Conservation (phyloP, 2,329 filamentous ascomycete genomes). For the Botrytis tulipae region DNA sequence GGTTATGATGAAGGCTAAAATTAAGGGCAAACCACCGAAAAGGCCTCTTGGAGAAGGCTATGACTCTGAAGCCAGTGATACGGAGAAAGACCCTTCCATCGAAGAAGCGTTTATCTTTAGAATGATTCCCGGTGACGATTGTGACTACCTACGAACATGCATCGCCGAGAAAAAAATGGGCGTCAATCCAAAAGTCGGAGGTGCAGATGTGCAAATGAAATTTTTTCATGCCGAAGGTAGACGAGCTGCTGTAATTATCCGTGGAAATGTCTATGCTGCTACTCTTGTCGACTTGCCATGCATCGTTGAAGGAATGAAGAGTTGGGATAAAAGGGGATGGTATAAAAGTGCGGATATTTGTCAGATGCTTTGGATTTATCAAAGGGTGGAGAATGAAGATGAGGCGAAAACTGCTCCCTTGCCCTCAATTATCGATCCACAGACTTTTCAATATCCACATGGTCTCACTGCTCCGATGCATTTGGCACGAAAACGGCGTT, state of each 20-base stretch:
- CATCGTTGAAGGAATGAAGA: slow-evolving; percentile 72
- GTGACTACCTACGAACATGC: slow-evolving; percentile 74
- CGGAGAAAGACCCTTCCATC: slow-evolving; percentile 80
- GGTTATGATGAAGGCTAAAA: slow-evolving; percentile 54
- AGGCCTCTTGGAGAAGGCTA: slow-evolving; percentile 84
- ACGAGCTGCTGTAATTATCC: slow-evolving; percentile 59
- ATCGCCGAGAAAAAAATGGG: slow-evolving; percentile 79
- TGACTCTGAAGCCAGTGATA: slow-evolving; percentile 92
- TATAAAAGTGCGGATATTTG: slow-evolving; percentile 74
- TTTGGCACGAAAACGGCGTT: slow-evolving; percentile 56
- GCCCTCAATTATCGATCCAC: slow-evolving; percentile 36
- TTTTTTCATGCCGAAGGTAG: slow-evolving; percentile 69
- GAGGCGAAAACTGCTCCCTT: slow-evolving; percentile 43
- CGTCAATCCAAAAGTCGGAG: slow-evolving; percentile 56
- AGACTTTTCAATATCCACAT: slow-evolving; percentile 46
- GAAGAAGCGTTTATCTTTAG: slow-evolving; percentile 88
- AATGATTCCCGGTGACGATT: slow-evolving; percentile 82
- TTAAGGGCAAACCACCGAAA: slow-evolving; percentile 65
- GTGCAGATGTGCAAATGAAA: slow-evolving; percentile 75
- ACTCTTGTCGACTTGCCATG: slow-evolving; percentile 67
- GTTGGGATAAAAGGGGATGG: slow-evolving; percentile 70
- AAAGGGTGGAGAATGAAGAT: slow-evolving; percentile 53
- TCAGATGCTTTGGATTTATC: slow-evolving; percentile 69
- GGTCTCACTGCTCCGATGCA: slow-evolving; percentile 61
- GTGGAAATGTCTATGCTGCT: slow-evolving; percentile 61